phyloP scores from a whole-genome alignment of 768 basidiomycete genomes.

The Lenzites betulinus region DNA sequence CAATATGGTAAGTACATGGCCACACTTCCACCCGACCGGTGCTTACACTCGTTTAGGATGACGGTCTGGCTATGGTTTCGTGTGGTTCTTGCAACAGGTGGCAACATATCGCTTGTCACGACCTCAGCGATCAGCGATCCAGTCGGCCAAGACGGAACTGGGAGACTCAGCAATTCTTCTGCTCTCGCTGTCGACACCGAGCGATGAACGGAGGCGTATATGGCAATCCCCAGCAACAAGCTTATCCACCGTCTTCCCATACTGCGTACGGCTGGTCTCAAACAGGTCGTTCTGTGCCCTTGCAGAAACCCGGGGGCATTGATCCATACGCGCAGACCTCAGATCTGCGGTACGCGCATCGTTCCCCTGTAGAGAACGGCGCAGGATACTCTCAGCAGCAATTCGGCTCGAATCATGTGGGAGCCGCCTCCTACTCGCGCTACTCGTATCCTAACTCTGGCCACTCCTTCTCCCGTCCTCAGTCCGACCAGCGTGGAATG shows the following conservation, averaged over 20 bases:
- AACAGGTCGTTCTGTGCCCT: neutral
- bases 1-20: slow-evolving; percentile 61
- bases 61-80: slow-evolving; percentile 75
- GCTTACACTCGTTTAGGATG: slow-evolving; percentile 55
- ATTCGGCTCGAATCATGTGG: slow-evolving; percentile 14
- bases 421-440: slow-evolving; percentile 20
- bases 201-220: slow-evolving; percentile 11
- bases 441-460: slow-evolving; percentile 21
- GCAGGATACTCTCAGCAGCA: slow-evolving; percentile 17
- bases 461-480: slow-evolving; percentile 31
- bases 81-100: slow-evolving; percentile 83
- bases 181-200: slow-evolving; percentile 53
- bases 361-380: slow-evolving; percentile 18
- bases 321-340: slow-evolving; percentile 17
- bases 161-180: slow-evolving; percentile 84
- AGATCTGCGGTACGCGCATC: slow-evolving; percentile 18
- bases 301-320: slow-evolving; percentile 6
- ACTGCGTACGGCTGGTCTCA: slow-evolving; percentile 9
- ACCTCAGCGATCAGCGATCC: slow-evolving; percentile 61
- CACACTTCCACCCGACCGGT: neutral
- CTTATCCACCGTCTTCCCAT: slow-evolving; percentile 12
- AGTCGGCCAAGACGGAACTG: slow-evolving; percentile 77
- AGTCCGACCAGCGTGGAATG: slow-evolving; percentile 30
- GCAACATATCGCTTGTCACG: slow-evolving; percentile 91
- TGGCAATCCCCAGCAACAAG: neutral